Evolutionary conservation across 495 filamentous ascomycete genomes (phyloP), one percentile per base, ranked within the genome.

Genomic region (Diplogelasinospora grovesii): DNA sequence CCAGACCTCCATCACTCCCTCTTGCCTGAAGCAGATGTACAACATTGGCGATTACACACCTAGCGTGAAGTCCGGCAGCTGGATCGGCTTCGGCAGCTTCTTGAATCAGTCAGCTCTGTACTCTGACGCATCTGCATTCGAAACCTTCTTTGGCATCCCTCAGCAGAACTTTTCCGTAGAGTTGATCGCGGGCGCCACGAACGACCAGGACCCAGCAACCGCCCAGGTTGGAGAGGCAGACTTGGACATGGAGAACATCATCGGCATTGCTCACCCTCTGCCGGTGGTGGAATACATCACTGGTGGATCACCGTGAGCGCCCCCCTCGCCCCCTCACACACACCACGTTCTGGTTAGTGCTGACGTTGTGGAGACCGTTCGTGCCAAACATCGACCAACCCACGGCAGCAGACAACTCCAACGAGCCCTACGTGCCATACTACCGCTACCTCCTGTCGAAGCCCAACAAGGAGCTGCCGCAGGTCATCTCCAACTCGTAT

Each of bases 391-490:
- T 75, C 4, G 73, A 78, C 44, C 59, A 78, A 43, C 75, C 77
- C 1, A 66, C 68, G 32, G 36, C 58, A 24, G 54, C 64, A 41
- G 46, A 70, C 49, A 70, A 80, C 54, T 57, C 61, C 34, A 88
- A 88, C 57, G 84, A 89, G 69, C 85, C 85, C 0, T 92, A 85
- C 55, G 65, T 89, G 4, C 73, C 79, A 2, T 86, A 80, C 48
- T 71, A 82, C 36, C 66, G 78, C 11, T 74, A 75, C 43, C 50
- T 68, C 20, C 42, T 62, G 9, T 45, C 41, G 18, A 51, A 53
- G 19, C 36, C 51, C 0, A 54, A 64, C 43, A 22, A 33, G 8
- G 66, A 77, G n/a, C 63, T 90, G 1, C 85, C 85, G 2, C 77
- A 83, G 46, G 77, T 81, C 4, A 72, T 89, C 43, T 78, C 81